Evolutionary conservation across 208 protist genomes (phyloP).

Genomic region (Trypanosoma melophagium): DNA sequence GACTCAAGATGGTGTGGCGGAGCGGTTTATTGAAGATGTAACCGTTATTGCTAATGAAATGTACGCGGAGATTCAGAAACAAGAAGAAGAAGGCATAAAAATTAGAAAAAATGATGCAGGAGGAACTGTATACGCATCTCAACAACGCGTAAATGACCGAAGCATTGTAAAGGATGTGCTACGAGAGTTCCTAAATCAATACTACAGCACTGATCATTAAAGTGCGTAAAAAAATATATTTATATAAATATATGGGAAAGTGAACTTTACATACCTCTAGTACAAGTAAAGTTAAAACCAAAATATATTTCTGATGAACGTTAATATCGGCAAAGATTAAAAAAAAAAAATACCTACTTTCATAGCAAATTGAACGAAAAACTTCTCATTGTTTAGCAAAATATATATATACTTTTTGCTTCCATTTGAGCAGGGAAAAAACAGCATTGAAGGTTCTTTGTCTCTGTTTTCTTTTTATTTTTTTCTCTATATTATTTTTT

Average conservation of each 20-base stretch:
- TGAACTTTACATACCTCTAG: background rate
- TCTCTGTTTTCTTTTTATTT: slow-evolving; percentile 8
- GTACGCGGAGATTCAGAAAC: slow-evolving; percentile 35
- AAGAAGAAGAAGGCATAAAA: slow-evolving; percentile 41
- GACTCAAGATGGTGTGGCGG: slow-evolving; percentile 62
- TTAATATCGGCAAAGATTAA: slow-evolving; percentile 10
- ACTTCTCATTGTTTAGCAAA: background rate
- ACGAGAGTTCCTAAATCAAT: slow-evolving; percentile 76
- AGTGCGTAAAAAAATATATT: background rate
- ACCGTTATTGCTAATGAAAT: slow-evolving; percentile 46
- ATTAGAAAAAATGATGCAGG: slow-evolving; percentile 31
- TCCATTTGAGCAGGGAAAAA: no score
- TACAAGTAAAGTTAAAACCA: no score
- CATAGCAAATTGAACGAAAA: background rate
- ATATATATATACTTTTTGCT: no score
- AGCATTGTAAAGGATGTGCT: slow-evolving; percentile 88
- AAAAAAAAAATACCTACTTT: background rate
- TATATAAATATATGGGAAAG: background rate
- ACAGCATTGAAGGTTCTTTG: no score
- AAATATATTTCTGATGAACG: background rate
- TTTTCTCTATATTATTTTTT: background rate
- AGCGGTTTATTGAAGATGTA: slow-evolving; percentile 81
- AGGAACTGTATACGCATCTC: slow-evolving; percentile 93
- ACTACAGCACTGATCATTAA: slow-evolving; percentile 62
- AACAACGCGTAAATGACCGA: slow-evolving; percentile 88